These are phyloP conservation scores for Fusarium kyushuense DNA, from an alignment of 2,329 filamentous ascomycete species.

Conservation along the genomic window DNA sequence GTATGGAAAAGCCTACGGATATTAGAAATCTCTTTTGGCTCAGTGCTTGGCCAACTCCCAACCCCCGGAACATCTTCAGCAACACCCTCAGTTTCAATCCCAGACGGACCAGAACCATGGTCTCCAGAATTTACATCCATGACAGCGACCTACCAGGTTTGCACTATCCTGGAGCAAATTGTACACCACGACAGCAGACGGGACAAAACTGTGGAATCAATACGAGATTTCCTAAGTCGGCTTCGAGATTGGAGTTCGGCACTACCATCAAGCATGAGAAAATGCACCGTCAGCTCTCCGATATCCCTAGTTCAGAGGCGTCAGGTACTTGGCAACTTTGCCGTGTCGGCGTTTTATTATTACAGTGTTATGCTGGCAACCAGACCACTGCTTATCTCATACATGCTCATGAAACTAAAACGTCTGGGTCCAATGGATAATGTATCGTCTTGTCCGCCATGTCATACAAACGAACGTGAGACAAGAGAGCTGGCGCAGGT, in stretches of 20 bases:
- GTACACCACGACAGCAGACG: not conserved
- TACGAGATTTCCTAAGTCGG: not conserved
- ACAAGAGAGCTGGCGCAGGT: not conserved
- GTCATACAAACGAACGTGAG: not conserved
- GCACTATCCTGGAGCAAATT: not conserved
- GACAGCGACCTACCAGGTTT: not conserved
- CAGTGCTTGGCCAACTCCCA: not conserved
- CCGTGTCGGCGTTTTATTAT: not conserved
- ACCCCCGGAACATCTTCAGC: not conserved
- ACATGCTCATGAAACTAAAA: not conserved
- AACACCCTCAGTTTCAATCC: not conserved
- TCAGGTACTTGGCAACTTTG: conserved; percentile 1
- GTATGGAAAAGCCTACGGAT: not conserved
- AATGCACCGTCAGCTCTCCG: not conserved
- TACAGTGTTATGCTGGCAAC: conserved; percentile 4
- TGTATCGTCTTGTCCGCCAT: not conserved
- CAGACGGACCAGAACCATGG: not conserved
- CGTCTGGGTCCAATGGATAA: not conserved
- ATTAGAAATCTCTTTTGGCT: not conserved
- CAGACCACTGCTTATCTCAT: not conserved
- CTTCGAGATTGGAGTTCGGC: not conserved
- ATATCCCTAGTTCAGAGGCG: not conserved
- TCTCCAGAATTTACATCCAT: not conserved
- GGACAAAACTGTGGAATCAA: not conserved
- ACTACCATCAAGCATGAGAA: not conserved